Percentiles rank a stretch among this genome's conserved stretches.
Evolutionary conservation across 2,329 filamentous ascomycete genomes (phyloP).

Genomic region (Colletotrichum orbiculare): DNA sequence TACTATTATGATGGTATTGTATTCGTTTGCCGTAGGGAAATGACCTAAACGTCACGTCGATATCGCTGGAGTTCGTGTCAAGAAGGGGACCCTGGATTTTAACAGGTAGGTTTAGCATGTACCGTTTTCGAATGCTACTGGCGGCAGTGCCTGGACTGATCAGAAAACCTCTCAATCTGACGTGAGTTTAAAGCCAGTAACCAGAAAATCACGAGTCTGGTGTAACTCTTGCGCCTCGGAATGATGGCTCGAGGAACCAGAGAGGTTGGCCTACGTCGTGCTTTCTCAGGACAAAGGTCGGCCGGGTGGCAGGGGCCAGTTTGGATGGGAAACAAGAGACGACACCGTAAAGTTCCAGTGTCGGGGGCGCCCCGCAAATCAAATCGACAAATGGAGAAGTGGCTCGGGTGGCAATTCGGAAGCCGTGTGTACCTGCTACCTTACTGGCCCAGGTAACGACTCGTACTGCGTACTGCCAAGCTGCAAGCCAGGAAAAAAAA

Average conservation of each 20-base stretch:
- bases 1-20: neutral
- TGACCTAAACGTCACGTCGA: slow-evolving; percentile 24
- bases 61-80: slow-evolving; percentile 23
- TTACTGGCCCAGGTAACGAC: too few species aligned
- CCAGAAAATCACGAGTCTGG: neutral
- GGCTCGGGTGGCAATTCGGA: slow-evolving; percentile 18
- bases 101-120: neutral
- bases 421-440: too few species aligned
- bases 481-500: too few species aligned
- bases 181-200: too few species aligned
- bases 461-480: too few species aligned
- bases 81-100: slow-evolving; percentile 27
- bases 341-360: neutral
- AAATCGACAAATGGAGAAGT: slow-evolving; percentile 10
- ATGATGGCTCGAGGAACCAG: too few species aligned
- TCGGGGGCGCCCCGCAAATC: slow-evolving; percentile 27
- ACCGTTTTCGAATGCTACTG: slow-evolving; percentile 8
- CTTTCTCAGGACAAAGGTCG: slow-evolving; percentile 8
- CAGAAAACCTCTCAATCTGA: too few species aligned
- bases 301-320: slow-evolving; percentile 12
- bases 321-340: slow-evolving; percentile 24
- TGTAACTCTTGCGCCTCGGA: neutral
- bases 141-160: too few species aligned
- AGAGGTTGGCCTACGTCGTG: slow-evolving; percentile 1
- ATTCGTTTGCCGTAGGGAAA: neutral